Base-by-base conservation (phyloP, 169 alveolate species). In the Plasmodium reichenowi region DNA sequence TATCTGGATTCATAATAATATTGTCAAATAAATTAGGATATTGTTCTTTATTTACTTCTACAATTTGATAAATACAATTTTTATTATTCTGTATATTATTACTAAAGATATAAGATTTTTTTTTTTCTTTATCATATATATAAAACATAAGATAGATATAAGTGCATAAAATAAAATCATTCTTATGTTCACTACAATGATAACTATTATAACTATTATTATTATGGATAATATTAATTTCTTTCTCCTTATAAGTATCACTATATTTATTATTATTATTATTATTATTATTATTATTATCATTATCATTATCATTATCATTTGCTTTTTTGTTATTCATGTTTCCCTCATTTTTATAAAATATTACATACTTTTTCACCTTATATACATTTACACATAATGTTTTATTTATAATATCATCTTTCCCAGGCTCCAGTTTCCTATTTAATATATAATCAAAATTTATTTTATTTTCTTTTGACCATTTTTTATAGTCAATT, bases 61-160 rank as follows among this genome's bases (percentile, higher is more conserved):
- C 32, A 29, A 78, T 10, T 32, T 78, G 72, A 60, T 78, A 78
- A 50, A 78, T 47, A 24, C 43, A 26, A 59, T 56, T 24, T 56
- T 75, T 68, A 7, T 66, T 64, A 15, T 24, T 43, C 17, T 74
- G 60, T 59, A 66, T 26, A 45, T 59, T 60, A 58, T 70, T 59
- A 64, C 56, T 52, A 43, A 32, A 50, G 8, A 78, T 66, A 60
- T 78, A 78, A 48, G 29, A 78, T 66, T 63, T 78, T n/a, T 38
- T 56, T 47, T 52, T 20, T 50, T 64, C 64, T n/a, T 64, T 78
- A 64, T 59, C 74, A 45, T 64, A 67, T 45, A 78, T 43, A 24
- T 67, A 50, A 70, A 78, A 59, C 15, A 78, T 38, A 26, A 59
- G 26, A 13, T 78, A 78, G 0, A 22, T 17, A 59, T 78, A 78